phyloP scores from a whole-genome alignment of 2,329 filamentous ascomycete genomes.

The Aspergillus chevalieri region DNA sequence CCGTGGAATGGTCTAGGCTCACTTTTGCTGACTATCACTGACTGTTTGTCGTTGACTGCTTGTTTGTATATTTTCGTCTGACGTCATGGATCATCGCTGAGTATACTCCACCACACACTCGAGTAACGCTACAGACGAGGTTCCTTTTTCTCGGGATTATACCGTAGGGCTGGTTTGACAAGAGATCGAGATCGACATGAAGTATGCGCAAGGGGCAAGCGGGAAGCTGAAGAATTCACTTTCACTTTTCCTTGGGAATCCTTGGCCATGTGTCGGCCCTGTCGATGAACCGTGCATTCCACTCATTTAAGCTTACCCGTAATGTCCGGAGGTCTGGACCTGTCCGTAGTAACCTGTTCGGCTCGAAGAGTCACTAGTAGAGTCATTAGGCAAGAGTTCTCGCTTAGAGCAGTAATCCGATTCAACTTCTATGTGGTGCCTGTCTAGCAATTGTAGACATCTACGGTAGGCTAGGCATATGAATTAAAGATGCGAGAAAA shows the following conservation, averaged over 20 bases:
- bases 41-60: too few relatives aligned
- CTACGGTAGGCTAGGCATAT: too few relatives aligned
- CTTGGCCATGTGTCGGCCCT: background rate
- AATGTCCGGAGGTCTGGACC: background rate
- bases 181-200: background rate
- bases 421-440: too few relatives aligned
- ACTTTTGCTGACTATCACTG: background rate
- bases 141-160: background rate
- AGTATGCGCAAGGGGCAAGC: background rate
- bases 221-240: background rate
- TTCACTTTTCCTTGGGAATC: background rate
- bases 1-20: background rate
- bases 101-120: background rate
- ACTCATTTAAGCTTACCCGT: constrained; percentile 11
- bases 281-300: background rate
- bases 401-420: too few relatives aligned
- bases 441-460: too few relatives aligned
- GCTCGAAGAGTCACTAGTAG: too few relatives aligned
- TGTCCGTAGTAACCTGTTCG: background rate
- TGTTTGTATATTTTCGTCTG: constrained; percentile 1
- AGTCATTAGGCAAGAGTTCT: too few relatives aligned
- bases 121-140: background rate
- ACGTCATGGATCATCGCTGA: background rate
- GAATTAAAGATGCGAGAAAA: too few relatives aligned
- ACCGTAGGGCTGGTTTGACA: background rate